These are phyloP conservation scores for Jatropha multifida DNA, from an alignment of 441 rosid genomes.

Conservation along the genomic window DNA sequence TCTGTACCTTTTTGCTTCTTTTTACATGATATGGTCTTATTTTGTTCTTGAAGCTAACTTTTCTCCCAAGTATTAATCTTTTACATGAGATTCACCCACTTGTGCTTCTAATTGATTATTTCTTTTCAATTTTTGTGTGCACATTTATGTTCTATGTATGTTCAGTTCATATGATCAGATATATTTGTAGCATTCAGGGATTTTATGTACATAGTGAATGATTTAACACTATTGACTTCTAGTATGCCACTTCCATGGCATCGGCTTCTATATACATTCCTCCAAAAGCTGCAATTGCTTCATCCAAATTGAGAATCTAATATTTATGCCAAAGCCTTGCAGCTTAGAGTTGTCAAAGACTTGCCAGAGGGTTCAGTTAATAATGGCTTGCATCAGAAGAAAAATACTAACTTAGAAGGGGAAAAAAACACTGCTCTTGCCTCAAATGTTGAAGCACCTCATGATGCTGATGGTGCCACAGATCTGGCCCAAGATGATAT, in stretches of 20 bases:
- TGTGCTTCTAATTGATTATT: background rate
- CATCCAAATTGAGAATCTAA: conserved; percentile 17
- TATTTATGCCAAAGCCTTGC: conserved; percentile 33
- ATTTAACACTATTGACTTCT: background rate
- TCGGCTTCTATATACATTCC: conserved; percentile 5
- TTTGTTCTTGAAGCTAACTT: background rate
- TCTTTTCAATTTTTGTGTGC: background rate
- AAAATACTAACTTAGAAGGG: conserved; percentile 29
- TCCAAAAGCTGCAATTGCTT: conserved; percentile 12
- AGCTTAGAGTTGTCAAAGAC: conserved; percentile 47
- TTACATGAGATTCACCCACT: background rate
- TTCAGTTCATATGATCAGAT: background rate
- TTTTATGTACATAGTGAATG: background rate
- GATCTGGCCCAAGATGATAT: conserved; percentile 27
- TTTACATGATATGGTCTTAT: background rate
- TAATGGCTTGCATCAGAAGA: conserved; percentile 19
- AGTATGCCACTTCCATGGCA: background rate
- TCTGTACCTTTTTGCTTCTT: background rate
- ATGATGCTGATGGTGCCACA: conserved; percentile 10
- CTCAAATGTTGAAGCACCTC: conserved; percentile 32
- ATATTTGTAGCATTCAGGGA: background rate
- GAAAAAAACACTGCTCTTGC: conserved; percentile 23
- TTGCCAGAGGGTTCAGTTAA: conserved; percentile 35
- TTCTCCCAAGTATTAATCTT: background rate
- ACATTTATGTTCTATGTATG: background rate